phyloP scores from a whole-genome alignment of 2,329 filamentous ascomycete genomes.

The Xylariomycetidae sp. region DNA sequence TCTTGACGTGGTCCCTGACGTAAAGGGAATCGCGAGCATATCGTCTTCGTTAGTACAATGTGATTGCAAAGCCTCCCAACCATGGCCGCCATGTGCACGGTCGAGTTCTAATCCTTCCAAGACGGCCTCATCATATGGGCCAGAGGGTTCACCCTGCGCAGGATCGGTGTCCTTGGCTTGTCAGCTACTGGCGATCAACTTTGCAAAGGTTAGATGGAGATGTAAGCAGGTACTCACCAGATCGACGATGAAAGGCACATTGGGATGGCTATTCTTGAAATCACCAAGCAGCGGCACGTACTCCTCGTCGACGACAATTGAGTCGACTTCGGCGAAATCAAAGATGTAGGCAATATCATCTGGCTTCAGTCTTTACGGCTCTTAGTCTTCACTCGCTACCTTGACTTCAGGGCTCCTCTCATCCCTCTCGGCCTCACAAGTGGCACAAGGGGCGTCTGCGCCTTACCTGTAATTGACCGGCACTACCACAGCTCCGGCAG shows the following conservation, averaged over 20 bases:
- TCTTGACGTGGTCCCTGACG: conserved; percentile 82
- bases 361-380: conserved; percentile 28
- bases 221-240: conserved; percentile 32
- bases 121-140: conserved; percentile 79
- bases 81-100: conserved; percentile 53
- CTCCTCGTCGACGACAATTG: conserved; percentile 81
- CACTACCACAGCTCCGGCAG: conserved; percentile 73
- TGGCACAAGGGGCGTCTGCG: background rate
- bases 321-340: conserved; percentile 76
- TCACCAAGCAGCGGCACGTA: conserved; percentile 63
- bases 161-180: conserved; percentile 66
- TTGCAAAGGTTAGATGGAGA: too few relatives aligned
- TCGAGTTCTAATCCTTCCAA: conserved; percentile 75
- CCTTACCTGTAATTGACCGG: conserved; percentile 46
- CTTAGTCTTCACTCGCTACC: conserved; percentile 2
- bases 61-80: conserved; percentile 71
- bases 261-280: conserved; percentile 55
- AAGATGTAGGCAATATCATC: conserved; percentile 92
- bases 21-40: conserved; percentile 84
- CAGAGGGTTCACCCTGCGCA: conserved; percentile 64
- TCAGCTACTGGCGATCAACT: too few relatives aligned
- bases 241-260: conserved; percentile 71
- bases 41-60: conserved; percentile 71
- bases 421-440: background rate
- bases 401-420: background rate